Evolutionary conservation across 164 flowering plant genomes (phyloP), one percentile per base, ranked within the genome.

Genomic region (Pachysandra terminalis): DNA sequence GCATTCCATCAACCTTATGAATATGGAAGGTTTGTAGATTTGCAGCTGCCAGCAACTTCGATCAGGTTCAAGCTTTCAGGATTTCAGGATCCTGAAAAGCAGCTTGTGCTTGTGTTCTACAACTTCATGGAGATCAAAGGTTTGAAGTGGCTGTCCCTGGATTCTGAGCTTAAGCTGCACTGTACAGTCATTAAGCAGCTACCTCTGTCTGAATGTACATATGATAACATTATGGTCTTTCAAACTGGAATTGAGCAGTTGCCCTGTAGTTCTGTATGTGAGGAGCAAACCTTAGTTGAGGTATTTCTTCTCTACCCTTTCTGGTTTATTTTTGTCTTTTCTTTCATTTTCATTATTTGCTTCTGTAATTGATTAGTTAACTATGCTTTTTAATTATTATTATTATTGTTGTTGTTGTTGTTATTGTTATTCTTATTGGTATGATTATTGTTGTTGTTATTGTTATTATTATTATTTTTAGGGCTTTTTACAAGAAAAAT

Each of bases 121-220:
- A 84, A 71, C 72, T 88, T 84, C 70, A 65, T 80, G 75, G 77
- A 78, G 67, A 64, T 91, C 66, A 70, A 74, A 73, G 56, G 63
- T 67, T 81, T 85, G 1, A 84, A 77, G 66, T 88, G 95, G 98
- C 23, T 68, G 67, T 75, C 71, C 75, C 78, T 95, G 59, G 94
- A 90, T 68, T 52, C 63, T 59, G 78, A 74, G 68, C 78, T 90
- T 32, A 77, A 68, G 81, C 76, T 66, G 41, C 74, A 80, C 61
- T 89, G 88, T 74, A 56, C 71, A 48, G 72, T 85, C 45, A 56
- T 72, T 25, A 81, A 82, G 82, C 86, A 84, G 59, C 76, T 95
- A 53, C 86, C 91, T 63, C 73, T 88, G 40, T 66, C 86, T n/a
- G 91, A 90, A 56, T 95, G 99, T 81, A 90, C 97, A 3, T 79